These are phyloP conservation scores for Periconia macrospinosa DNA, from an alignment of 2,329 filamentous ascomycete species.

Conservation along the genomic window DNA sequence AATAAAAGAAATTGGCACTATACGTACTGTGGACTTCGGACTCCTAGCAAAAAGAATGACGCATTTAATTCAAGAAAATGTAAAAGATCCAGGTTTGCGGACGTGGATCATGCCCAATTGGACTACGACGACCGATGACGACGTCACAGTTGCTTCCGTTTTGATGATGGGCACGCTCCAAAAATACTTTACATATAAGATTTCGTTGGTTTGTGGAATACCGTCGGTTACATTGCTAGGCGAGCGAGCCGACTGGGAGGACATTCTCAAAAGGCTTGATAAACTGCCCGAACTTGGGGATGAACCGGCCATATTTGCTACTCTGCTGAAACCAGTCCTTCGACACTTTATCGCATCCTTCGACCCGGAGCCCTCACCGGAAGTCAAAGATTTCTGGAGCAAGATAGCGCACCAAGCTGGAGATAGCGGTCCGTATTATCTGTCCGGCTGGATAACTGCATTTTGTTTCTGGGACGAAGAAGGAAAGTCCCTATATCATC, in stretches of 20 bases:
- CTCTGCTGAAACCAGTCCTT: not conserved
- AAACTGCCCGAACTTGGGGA: not conserved
- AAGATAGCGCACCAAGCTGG: not conserved
- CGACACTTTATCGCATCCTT: conserved; percentile 2
- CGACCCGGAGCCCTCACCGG: conserved; percentile 1
- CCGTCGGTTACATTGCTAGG: conserved; percentile 57
- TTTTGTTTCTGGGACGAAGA: conserved; percentile 6
- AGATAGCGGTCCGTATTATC: not conserved
- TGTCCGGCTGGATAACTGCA: conserved; percentile 4
- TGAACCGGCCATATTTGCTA: not conserved
- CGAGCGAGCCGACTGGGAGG: conserved; percentile 50
- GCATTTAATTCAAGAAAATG: conserved; percentile 43
- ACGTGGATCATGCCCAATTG: conserved; percentile 58
- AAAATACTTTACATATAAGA: conserved; percentile 50
- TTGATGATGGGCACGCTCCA: conserved; percentile 57
- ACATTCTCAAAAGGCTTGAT: conserved; percentile 31
- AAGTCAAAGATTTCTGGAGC: conserved; percentile 6
- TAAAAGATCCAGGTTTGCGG: conserved; percentile 46
- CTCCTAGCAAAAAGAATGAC: conserved; percentile 38
- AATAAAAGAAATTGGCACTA: conserved; percentile 1
- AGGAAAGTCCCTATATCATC: not conserved
- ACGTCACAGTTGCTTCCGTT: conserved; percentile 49
- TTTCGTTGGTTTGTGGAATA: conserved; percentile 48
- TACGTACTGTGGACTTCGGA: conserved; percentile 14
- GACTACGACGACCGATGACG: conserved; percentile 52